phyloP scores from a whole-genome alignment of 2,329 filamentous ascomycete genomes.

The Bipolaris bicolor region DNA sequence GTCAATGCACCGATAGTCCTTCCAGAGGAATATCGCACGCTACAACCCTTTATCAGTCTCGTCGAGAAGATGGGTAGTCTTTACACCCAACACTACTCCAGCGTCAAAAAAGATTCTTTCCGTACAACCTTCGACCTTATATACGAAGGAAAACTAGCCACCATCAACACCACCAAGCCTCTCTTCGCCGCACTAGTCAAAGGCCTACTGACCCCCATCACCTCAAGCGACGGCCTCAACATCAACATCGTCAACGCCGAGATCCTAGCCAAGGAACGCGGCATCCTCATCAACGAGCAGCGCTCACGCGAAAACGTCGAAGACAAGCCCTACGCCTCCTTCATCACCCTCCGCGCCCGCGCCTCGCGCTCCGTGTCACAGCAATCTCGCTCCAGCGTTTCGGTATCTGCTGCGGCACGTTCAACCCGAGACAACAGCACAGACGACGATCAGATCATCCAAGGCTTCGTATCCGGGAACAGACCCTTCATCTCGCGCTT shows the following conservation, averaged over 20 bases:
- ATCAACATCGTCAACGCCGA: constrained; percentile 85
- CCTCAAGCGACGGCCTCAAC: constrained; percentile 67
- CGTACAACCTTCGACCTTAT: constrained; percentile 75
- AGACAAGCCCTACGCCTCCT: constrained; percentile 69
- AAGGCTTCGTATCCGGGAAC: constrained; percentile 71
- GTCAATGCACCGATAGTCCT: constrained; percentile 84
- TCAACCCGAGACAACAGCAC: constrained; percentile 11
- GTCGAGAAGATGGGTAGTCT: constrained; percentile 80
- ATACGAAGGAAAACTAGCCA: constrained; percentile 77
- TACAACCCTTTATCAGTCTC: constrained; percentile 77
- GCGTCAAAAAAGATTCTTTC: constrained; percentile 51
- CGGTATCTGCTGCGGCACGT: constrained; percentile 32
- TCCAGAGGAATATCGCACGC: constrained; percentile 77
- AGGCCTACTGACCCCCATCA: constrained; percentile 73
- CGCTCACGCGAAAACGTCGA: constrained; percentile 66
- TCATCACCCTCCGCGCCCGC: constrained; percentile 71
- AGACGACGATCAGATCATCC: constrained; percentile 60
- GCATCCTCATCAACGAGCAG: constrained; percentile 77
- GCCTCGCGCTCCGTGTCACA: constrained; percentile 46
- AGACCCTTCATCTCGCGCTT: constrained; percentile 73
- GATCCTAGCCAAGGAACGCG: constrained; percentile 76
- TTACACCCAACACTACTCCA: constrained; percentile 76
- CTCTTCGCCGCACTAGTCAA: constrained; percentile 81
- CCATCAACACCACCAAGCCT: constrained; percentile 75
- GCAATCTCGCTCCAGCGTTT: constrained; percentile 37